These are phyloP conservation scores for Exophiala calicioides DNA, from an alignment of 2,329 filamentous ascomycete genomes.

Conservation along the genomic window DNA sequence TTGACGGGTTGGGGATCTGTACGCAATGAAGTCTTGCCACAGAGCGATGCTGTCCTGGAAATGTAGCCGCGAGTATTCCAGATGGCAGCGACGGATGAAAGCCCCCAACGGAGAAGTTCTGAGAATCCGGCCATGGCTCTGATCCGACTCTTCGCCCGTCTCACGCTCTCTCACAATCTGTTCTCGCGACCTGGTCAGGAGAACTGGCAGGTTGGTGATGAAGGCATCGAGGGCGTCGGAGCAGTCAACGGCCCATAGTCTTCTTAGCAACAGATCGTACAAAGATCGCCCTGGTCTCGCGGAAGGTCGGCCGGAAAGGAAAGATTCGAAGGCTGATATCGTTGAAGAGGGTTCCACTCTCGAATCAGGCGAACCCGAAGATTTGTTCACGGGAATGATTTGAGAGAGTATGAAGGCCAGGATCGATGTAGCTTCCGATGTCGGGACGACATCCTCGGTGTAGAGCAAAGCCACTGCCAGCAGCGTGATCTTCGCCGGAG, in stretches of 20 bases:
- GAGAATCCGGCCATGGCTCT: constrained; percentile 55
- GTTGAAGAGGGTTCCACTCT: constrained; percentile 24
- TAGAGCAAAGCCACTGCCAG: constrained; percentile 82
- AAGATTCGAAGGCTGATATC: constrained; percentile 51
- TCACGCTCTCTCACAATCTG: constrained; percentile 61
- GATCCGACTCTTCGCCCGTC: constrained; percentile 50
- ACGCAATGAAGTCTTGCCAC: constrained; percentile 81
- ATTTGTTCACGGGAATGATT: constrained; percentile 52
- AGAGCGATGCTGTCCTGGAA: constrained; percentile 77
- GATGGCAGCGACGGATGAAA: constrained; percentile 72
- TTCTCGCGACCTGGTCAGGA: constrained; percentile 65
- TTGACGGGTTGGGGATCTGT: constrained; percentile 71
- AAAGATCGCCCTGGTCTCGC: constrained; percentile 72
- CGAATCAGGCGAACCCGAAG: constrained; percentile 31
- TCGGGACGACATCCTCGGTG: constrained; percentile 67
- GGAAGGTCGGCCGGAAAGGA: constrained; percentile 48
- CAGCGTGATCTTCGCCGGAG: constrained; percentile 83
- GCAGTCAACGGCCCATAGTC: constrained; percentile 81
- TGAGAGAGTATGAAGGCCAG: constrained; percentile 77
- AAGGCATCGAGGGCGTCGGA: constrained; percentile 78
- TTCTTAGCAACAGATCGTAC: constrained; percentile 82
- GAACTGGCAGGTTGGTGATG: constrained; percentile 60
- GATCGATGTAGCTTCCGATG: constrained; percentile 69
- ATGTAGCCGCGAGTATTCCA: constrained; percentile 78
- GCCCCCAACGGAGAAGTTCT: constrained; percentile 76